A percentile compares a stretch with the other conserved stretches of the same genome.
Conservation (phyloP, 805 yeast species). For the Torulaspora franciscae region DNA sequence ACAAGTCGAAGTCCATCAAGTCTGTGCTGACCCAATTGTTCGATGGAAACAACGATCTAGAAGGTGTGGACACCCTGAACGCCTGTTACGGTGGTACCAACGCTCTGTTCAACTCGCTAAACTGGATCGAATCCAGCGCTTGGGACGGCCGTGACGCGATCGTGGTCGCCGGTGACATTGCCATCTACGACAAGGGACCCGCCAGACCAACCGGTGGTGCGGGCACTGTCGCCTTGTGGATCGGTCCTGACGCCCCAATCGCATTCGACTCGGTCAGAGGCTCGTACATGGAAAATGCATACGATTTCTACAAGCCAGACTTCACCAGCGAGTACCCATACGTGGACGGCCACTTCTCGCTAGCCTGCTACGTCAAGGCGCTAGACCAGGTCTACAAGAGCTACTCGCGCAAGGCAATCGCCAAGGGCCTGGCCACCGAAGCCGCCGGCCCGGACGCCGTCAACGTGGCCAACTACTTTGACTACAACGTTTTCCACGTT, state of each 20-base stretch:
- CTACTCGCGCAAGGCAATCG: constrained; percentile 71
- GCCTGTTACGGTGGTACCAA: constrained; percentile 99
- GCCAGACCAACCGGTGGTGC: constrained; percentile 99
- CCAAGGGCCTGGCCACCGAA: constrained; percentile 43
- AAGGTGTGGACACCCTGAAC: constrained; percentile 92
- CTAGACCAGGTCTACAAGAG: constrained; percentile 78
- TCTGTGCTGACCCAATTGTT: constrained; percentile 92
- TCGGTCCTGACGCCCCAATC: constrained; percentile 97
- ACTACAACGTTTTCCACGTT: constrained; percentile 94
- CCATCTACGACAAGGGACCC: constrained; percentile 92
- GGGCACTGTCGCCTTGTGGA: constrained; percentile 88
- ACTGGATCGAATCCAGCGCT: constrained; percentile 92
- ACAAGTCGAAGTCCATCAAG: constrained; percentile 95
- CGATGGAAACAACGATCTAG: constrained; percentile 82
- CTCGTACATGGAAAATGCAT: constrained; percentile 91
- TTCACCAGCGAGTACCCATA: constrained; percentile 94
- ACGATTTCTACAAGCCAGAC: constrained; percentile 97
- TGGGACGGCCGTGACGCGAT: constrained; percentile 99
- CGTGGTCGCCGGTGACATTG: constrained; percentile 97
- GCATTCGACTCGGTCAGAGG: constrained; percentile 89
- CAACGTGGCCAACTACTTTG: constrained; percentile 71
- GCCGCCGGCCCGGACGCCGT: constrained; percentile 50
- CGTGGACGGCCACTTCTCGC: constrained; percentile 95
- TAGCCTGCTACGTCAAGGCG: constrained; percentile 90
- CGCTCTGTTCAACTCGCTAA: constrained; percentile 87